Evolutionary conservation across 805 yeast species (phyloP).

Genomic region (Cyberlindnera veronae): DNA sequence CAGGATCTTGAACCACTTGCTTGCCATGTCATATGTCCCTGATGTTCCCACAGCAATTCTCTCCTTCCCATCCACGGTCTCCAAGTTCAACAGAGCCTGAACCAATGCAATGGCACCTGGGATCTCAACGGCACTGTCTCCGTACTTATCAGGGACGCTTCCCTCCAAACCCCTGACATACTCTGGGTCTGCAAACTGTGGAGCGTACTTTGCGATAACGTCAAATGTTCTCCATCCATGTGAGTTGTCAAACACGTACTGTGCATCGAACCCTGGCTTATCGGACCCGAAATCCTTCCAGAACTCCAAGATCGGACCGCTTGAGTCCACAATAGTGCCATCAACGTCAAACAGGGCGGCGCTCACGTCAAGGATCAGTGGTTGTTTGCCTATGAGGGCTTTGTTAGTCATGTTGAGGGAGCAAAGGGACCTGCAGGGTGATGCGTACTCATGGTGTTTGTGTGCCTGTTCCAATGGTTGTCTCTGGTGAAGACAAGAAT

Average conservation of each 20-base stretch:
- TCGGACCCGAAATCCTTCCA: slow-evolving; percentile 72
- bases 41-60: slow-evolving; percentile 85
- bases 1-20: slow-evolving; percentile 72
- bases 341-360: slow-evolving; percentile 76
- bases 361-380: slow-evolving; percentile 32
- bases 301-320: slow-evolving; percentile 74
- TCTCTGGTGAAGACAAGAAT: no score
- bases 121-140: slow-evolving; percentile 67
- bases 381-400: slow-evolving; percentile 3
- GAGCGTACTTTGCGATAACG: slow-evolving; percentile 66
- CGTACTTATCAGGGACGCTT: slow-evolving; percentile 66
- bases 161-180: slow-evolving; percentile 67
- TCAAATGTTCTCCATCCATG: slow-evolving; percentile 86
- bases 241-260: slow-evolving; percentile 65
- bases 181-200: slow-evolving; percentile 62
- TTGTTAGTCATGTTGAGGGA: background rate
- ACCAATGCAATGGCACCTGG: slow-evolving; percentile 71
- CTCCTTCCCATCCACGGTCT: slow-evolving; percentile 40
- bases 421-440: no score
- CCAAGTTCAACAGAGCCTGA: slow-evolving; percentile 33
- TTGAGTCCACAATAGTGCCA: slow-evolving; percentile 80
- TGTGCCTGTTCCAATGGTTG: no score
- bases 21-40: slow-evolving; percentile 75
- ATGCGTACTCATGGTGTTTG: no score
- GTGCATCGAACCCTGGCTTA: slow-evolving; percentile 66